Evolutionary conservation across 2,329 filamentous ascomycete species (phyloP), one percentile per base, ranked within the genome.

Genomic region (Aspergillus oerlinghausenensis): DNA sequence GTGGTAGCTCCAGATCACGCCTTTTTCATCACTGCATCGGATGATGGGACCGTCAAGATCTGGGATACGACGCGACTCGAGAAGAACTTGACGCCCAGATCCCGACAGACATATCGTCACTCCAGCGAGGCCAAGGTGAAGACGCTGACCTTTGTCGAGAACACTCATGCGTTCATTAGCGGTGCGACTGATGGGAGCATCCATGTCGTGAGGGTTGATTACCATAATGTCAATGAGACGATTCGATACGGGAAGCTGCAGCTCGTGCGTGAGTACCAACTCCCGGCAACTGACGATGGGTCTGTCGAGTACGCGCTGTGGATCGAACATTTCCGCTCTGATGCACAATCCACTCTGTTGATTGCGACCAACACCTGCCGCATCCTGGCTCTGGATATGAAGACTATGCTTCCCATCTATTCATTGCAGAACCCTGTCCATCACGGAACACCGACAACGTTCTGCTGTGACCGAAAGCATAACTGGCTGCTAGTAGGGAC

Each of bases 401-500:
- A 92, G 54, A 89, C 86, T 17, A 97, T 97, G 93, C 81, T 83
- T 6, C 78, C 91, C 26, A 75, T 96, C 1, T 97, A 90, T 68
- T 84, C 83, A 8, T 79, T 99, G 17, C 84, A 89, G 49, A 97
- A 96, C 56, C 92, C 93, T 0, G 84, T 96, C 2, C 90, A 96
- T 66, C 93, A 99, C 68, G 94, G 94, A 11, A 90, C 88, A 0
- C 90, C 92, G 1, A 97, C 90, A 0, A 94, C 90, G 63, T 97
- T 99, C 73, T 93, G 89, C 66, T 82, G 96, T 32, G 92, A 97
- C 67, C 84, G 85, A 56, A 90, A 87, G 69, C 87, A 89, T 51
- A 92, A 94, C 68, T 99, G 94, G 94, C 79, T 99, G 3, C 82
- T 96, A 1, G 77, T 97, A 0, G 94, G 92, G 38, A 99, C 95